These are phyloP conservation scores for Rhytidhysteron rufulum DNA, from an alignment of 2,329 filamentous ascomycete genomes.

Conservation along the genomic window DNA sequence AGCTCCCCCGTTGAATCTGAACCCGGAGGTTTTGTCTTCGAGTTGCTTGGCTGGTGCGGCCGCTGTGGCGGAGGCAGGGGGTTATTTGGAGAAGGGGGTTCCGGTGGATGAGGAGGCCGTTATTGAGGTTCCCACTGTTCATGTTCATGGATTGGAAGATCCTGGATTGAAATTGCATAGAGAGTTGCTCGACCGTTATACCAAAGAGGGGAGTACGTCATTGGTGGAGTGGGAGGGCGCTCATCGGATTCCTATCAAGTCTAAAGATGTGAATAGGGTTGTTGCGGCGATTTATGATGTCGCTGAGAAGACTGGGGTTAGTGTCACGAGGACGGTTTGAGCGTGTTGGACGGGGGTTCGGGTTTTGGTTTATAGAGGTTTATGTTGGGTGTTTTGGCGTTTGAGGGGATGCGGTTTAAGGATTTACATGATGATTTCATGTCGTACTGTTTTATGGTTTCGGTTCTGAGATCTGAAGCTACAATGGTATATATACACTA, in stretches of 20 bases:
- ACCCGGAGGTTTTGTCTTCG: constrained; percentile 33
- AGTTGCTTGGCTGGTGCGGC: constrained; percentile 38
- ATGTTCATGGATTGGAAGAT: constrained; percentile 64
- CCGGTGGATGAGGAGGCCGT: constrained; percentile 45
- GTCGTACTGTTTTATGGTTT: no score
- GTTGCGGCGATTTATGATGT: constrained; percentile 51
- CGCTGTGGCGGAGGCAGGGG: constrained; percentile 42
- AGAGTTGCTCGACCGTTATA: constrained; percentile 57
- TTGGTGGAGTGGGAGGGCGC: constrained; percentile 71
- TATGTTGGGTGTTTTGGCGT: background rate
- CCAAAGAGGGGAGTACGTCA: constrained; percentile 49
- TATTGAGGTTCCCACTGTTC: constrained; percentile 58
- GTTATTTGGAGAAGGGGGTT: constrained; percentile 27
- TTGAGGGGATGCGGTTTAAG: background rate
- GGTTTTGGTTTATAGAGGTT: no score
- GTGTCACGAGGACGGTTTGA: constrained; percentile 27
- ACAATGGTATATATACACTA: no score
- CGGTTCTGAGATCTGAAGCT: no score
- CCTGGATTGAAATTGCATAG: constrained; percentile 58
- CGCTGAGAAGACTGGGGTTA: constrained; percentile 48
- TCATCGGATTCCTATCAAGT: constrained; percentile 68
- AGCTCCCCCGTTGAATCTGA: constrained; percentile 55
- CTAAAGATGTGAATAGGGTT: constrained; percentile 58
- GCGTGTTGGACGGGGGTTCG: background rate
- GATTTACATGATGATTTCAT: no score